Percentiles rank a stretch among this genome's conserved stretches.
These are phyloP conservation scores for Trypanosomatidae sp. DNA, from an alignment of 208 protist genomes.

Conservation along the genomic window DNA sequence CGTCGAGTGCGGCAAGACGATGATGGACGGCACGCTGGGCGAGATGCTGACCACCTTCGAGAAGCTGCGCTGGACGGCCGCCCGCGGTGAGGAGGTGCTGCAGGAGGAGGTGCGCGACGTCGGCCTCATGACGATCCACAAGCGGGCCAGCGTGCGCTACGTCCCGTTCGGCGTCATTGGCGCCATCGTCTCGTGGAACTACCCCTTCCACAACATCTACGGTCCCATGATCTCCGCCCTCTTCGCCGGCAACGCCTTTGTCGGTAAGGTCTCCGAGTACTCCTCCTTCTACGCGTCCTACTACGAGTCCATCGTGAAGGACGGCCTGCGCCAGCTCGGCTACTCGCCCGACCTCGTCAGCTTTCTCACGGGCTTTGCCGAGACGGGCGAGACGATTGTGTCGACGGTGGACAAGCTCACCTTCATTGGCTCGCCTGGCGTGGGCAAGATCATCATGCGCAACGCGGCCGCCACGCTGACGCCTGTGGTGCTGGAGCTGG, in stretches of 20 bases:
- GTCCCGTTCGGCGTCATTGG: conserved; percentile 92
- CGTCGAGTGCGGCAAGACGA: conserved; percentile 92
- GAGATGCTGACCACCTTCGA: conserved; percentile 93
- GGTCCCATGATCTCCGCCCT: conserved; percentile 94
- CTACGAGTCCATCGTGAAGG: conserved; percentile 91
- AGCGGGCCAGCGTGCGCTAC: conserved; percentile 83
- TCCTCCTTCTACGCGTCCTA: conserved; percentile 91
- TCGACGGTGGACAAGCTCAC: conserved; percentile 90
- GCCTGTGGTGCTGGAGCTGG: conserved; percentile 94
- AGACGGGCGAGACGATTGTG: conserved; percentile 90
- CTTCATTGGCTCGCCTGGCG: conserved; percentile 89
- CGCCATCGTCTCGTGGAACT: conserved; percentile 95
- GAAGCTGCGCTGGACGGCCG: conserved; percentile 91
- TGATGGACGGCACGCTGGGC: conserved; percentile 90
- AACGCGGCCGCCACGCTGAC: conserved; percentile 90
- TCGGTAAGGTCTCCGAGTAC: conserved; percentile 96
- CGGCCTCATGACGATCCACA: conserved; percentile 89
- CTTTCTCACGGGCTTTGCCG: conserved; percentile 93
- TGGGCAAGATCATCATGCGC: conserved; percentile 92
- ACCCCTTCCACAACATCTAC: conserved; percentile 96
- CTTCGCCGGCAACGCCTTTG: conserved; percentile 94
- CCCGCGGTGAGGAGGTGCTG: conserved; percentile 82
- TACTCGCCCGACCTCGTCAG: conserved; percentile 90
- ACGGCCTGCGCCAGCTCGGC: conserved; percentile 84
- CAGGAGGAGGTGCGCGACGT: conserved; percentile 81